A percentile compares a stretch with the other conserved stretches of the same genome.
Conservation (phyloP, 2,329 filamentous ascomycete genomes). For the Ophiostoma montium region DNA sequence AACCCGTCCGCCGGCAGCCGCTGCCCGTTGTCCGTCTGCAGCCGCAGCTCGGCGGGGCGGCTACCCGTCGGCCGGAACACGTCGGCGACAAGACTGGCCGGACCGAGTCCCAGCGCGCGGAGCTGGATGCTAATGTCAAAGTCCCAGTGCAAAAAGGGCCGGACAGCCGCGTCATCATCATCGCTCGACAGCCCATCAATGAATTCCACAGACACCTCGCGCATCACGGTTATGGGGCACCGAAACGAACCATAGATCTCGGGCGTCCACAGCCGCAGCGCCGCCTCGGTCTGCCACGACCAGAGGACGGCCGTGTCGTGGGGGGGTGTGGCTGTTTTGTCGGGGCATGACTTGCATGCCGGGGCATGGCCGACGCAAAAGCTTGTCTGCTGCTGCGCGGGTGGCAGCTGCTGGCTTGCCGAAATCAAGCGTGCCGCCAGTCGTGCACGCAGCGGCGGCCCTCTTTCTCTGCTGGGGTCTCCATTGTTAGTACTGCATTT, state of each 20-base stretch:
- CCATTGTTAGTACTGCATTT: too few species aligned
- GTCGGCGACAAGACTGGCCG: neutral
- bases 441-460: neutral
- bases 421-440: constrained; percentile 2
- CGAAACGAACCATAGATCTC: constrained; percentile 16
- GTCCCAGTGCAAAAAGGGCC: constrained; percentile 15
- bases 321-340: too few species aligned
- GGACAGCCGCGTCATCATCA: constrained; percentile 3
- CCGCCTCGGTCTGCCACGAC: constrained; percentile 16
- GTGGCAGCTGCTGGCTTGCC: neutral
- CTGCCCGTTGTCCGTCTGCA: constrained; percentile 13
- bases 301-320: constrained; percentile 16
- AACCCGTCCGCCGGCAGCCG: constrained; percentile 12
- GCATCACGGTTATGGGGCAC: constrained; percentile 15
- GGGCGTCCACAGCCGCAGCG: constrained; percentile 17
- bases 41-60: constrained; percentile 15
- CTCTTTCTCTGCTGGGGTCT: neutral
- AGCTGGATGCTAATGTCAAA: constrained; percentile 15
- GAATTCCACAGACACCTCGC: constrained; percentile 12
- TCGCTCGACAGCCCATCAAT: constrained; percentile 11
- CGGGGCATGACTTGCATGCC: neutral
- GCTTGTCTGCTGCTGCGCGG: constrained; percentile 4
- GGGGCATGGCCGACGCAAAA: constrained; percentile 10
- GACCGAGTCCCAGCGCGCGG: constrained; percentile 14
- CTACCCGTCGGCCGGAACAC: constrained; percentile 10